Evolutionary conservation across 495 filamentous ascomycete genomes (phyloP), one percentile per base, ranked within the genome.

Genomic region (Talaromyces stipitatus): DNA sequence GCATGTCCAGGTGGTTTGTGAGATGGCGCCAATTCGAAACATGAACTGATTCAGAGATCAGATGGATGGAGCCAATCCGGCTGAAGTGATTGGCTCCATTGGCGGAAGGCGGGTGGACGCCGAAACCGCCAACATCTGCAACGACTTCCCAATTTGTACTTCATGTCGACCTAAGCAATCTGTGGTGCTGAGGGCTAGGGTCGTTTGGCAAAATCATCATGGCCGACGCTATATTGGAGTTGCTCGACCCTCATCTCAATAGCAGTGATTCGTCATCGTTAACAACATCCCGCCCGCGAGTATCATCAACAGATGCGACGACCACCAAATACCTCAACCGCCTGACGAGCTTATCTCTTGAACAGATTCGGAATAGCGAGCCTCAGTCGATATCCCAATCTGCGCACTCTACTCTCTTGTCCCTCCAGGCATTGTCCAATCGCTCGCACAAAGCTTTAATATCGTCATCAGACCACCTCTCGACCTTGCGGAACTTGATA

Each of bases 361-460:
- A 82, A 24, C 81, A 89, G 8, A 79, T 97, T 46, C 79, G 80
- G 28, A 78, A 82, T 32, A 82, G 81, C 28, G 95, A 99, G 64
- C 85, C 86, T 7, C 85, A 91, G 56, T 88, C 88, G 0, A 79
- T 97, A 43, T 70, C 85, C 1, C 90, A 96, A 61, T 80, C 88
- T 46, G 85, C 86, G 6, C 90, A 97, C 59, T 88, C 87, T 0
- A 83, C 87, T n/a, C 80, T 89, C 10, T 82, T 94, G 29, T 95
- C 91, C 10, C 80, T 97, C 1, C 94, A 99, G 64, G 81, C 85
- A 0, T 81, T 97, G 51, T 92, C 91, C 27, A 91, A 94, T 59
- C 89, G 90, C 59, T 97, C 94, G n/a, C 87, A 97, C 66, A 87
- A 88, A 62, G 75, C 89, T 36, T 85, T 97, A 58, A 89, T 97